Base-by-base conservation (phyloP, 768 basidiomycete genomes). In the Lentinus tigrinus region DNA sequence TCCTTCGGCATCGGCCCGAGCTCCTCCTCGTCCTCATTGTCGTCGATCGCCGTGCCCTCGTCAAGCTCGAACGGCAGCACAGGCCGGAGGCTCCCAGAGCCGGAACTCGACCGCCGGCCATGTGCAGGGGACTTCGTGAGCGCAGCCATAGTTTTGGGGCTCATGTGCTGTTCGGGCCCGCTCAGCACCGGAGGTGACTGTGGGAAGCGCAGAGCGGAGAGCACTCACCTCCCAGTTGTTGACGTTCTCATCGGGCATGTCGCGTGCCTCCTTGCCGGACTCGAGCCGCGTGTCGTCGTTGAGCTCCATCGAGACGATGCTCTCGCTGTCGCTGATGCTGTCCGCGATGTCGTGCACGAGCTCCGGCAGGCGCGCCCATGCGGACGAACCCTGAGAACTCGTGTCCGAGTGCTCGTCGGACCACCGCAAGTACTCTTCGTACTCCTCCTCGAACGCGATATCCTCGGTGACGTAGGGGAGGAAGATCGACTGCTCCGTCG, bases 161-260 rank as follows among this genome's bases (percentile, higher is more conserved):
- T 96, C 89, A 98, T 91, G 68, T 96, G 95, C 95, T 95, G 26
- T 27, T 47, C 42, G 27, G 48, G 42, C 21, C 40, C 23, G 40
- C 24, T 44, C 9, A 58, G 53, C 38, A 36, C 38, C 52, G 39
- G 52, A 34, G 54, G 27, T 16, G 26, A 23, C 23, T 13, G 34
- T 24, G 16, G 42, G 13, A 53, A n/a, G 13, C 47, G 54, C 24
- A 44, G 47, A 54, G 56, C 53, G 17, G 51, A 46, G 44, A 46
- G 43, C n/a, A 66, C 86, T 70, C 63, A 94, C 95, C 89, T 95
- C 95, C 95, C 95, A 98, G 64, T 95, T 93, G 67, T 95, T 98
- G 63, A 89, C 72, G 66, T 95, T 95, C 74, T 91, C 89, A 69
- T 93, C 87, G 24, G 81, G 75, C 36, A 74, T 72, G 59, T 87